Evolutionary conservation across 2,329 filamentous ascomycete species (phyloP), one percentile per base, ranked within the genome.

Genomic region (Colletotrichum sp.): DNA sequence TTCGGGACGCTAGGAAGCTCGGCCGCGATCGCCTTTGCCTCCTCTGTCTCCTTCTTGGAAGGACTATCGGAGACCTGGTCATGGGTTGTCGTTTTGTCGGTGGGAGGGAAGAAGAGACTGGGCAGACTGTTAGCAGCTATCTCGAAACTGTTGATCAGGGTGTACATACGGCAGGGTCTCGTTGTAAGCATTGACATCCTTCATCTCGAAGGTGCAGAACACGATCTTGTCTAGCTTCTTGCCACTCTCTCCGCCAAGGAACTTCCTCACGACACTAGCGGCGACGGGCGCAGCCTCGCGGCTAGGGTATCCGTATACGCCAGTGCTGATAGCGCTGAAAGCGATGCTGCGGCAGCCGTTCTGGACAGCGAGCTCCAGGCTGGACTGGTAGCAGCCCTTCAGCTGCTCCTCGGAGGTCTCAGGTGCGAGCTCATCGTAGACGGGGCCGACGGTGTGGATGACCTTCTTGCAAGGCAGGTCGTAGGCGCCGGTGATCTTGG

Each of bases 401-500:
- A 94, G 85, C 59, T 94, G 78, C 82, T 84, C 75, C 86, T 89
- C 82, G 69, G 88, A 87, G 13, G 81, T 83, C 24, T 87, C 79
- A 15, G 82, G 81, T 21, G 87, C 82, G 5, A 83, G 80, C 1
- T 80, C 79, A 68, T 86, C 79, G 84, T 96, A 98, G 34, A 98
- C 85, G 0, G 97, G 97, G 0, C 97, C 97, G 5, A 98, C 96
- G 21, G 97, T 92, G 84, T 99, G 97, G 71, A 99, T 98, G 79
- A 99, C 91, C 78, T 94, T 93, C 74, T 91, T 89, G 80, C 93
- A 94, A 0, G 96, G 96, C 28, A 99, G 87, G 0, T 91, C 81
- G 84, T 97, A 96, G 10, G 92, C 96, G 44, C 87, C 84, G 0
- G 97, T 98, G 81, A 98, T 95, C 83, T 96, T 96, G 30, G 96